phyloP scores from a whole-genome alignment of 495 filamentous ascomycete species.

The Neurospora tetraspora region DNA sequence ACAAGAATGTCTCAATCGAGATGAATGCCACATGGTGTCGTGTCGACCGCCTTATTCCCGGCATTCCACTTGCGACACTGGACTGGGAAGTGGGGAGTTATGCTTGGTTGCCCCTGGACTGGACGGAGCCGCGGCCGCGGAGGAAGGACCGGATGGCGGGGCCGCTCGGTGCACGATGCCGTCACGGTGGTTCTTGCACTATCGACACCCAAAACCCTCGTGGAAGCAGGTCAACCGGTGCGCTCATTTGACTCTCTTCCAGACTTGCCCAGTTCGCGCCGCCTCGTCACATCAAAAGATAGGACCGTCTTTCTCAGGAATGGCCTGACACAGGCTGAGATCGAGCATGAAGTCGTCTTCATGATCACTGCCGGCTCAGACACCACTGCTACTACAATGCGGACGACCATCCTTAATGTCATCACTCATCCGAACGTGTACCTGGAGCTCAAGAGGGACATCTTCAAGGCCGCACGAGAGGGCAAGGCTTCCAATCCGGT shows the following conservation, averaged over 20 bases:
- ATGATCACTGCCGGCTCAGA: constrained; percentile 51
- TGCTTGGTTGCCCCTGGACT: background rate
- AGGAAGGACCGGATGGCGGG: background rate
- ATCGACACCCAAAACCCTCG: background rate
- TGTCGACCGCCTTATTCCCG: background rate
- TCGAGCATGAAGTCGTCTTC: constrained; percentile 31
- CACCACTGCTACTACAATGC: constrained; percentile 50
- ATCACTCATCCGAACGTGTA: constrained; percentile 35
- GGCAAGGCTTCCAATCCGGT: constrained; percentile 20
- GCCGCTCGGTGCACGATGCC: background rate
- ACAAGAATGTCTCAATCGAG: background rate
- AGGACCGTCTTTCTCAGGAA: constrained; percentile 18
- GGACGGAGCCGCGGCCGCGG: background rate
- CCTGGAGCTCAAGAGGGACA: constrained; percentile 43
- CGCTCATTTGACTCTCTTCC: background rate
- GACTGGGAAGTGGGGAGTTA: background rate
- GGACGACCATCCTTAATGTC: constrained; percentile 44
- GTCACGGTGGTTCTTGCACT: background rate
- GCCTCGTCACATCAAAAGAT: background rate
- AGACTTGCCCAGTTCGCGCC: background rate
- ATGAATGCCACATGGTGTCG: background rate
- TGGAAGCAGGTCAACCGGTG: background rate
- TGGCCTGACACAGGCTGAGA: constrained; percentile 28
- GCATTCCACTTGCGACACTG: background rate
- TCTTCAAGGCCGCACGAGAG: constrained; percentile 27